Percentiles rank a stretch among this genome's conserved stretches.
Conservation (phyloP, 768 basidiomycete genomes). For the Candolleomyces eurysporus region DNA sequence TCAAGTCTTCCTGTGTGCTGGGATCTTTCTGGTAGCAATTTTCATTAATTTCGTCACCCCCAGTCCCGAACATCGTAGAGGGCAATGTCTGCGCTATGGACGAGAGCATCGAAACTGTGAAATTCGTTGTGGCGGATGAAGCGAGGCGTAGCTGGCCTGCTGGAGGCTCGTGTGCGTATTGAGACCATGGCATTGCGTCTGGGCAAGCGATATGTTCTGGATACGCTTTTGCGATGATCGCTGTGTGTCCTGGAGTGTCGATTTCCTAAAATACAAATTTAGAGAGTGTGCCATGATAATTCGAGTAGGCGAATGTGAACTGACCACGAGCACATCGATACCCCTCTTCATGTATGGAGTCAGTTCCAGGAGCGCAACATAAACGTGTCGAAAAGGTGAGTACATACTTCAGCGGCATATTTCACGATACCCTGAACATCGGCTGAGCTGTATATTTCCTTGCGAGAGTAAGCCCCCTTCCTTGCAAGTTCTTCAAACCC, state of each 20-base stretch:
- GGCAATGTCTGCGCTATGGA: conserved; percentile 52
- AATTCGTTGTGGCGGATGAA: conserved; percentile 55
- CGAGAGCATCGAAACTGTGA: conserved; percentile 52
- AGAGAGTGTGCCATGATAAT: not conserved
- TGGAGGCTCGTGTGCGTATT: conserved; percentile 73
- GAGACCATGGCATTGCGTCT: conserved; percentile 52
- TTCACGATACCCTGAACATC: conserved; percentile 59
- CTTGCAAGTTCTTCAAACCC: conserved; percentile 59
- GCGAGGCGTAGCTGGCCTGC: conserved; percentile 81
- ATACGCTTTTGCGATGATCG: conserved; percentile 57
- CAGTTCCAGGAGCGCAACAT: not conserved
- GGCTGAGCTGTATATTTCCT: conserved; percentile 47
- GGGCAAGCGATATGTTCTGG: conserved; percentile 76
- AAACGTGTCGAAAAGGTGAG: too few species aligned
- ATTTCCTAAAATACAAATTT: conserved; percentile 53
- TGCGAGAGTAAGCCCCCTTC: conserved; percentile 65
- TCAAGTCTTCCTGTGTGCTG: conserved; percentile 54
- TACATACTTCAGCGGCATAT: conserved; percentile 64
- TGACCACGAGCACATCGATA: conserved; percentile 67
- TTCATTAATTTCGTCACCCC: conserved; percentile 78
- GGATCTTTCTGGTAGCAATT: conserved; percentile 65
- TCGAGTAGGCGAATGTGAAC: conserved; percentile 10
- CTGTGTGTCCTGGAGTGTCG: conserved; percentile 83
- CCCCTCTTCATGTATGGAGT: conserved; percentile 45
- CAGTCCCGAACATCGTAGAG: conserved; percentile 69